Base-by-base conservation (phyloP, 495 filamentous ascomycete genomes). In the Penicillium pancosmium region DNA sequence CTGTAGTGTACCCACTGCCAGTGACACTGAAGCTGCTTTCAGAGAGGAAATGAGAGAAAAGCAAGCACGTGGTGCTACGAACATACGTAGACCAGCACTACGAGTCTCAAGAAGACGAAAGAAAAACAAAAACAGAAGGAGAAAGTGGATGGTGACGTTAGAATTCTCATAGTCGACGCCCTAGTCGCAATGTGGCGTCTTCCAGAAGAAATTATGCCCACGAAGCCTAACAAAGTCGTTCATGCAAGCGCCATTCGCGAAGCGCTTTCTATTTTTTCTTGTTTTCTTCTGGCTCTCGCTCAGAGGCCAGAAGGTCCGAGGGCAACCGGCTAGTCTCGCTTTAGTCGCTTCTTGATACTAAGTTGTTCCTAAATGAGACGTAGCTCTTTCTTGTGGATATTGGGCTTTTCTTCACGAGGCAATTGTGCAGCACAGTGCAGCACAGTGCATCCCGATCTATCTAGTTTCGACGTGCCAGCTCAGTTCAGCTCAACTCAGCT, bases 181-280 rank as follows among this genome's bases (percentile, higher is more conserved):
- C 41, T 44, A 44, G 41, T 44, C 16, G 8, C 13, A 44, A 16
- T 31, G 21, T 48, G 46, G 46, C 46, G 46, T 48, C 46, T 48
- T 48, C 46, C 19, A 48, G 46, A 48, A 48, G 46, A 48, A 48
- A 46, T 16, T 46, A 16, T 46, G 16, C 41, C n/a, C 16, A 31
- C 27, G 8, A n/a, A 46, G 5, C 46, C 46, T 15, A 0, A 48
- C n/a, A n/a, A 21, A 27, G 19, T 48, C 46, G 46, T 25, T 27
- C 46, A 48, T 27, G 46, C 46, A 48, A 27, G 46, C 46, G 46
- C 21, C 15, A 23, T 48, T 48, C 6, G 21, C 11, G 15, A 10
- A 48, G 12, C 21, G 19, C 46, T 27, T 31, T 48, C 23, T 48
- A 3, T 15, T 27, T 25, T 10, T 5, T n/a, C n/a, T 8, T 18